Percentiles rank a stretch among this genome's conserved stretches.
Conservation (phyloP, 208 protist genomes). For the Wallacemonas collosoma region DNA sequence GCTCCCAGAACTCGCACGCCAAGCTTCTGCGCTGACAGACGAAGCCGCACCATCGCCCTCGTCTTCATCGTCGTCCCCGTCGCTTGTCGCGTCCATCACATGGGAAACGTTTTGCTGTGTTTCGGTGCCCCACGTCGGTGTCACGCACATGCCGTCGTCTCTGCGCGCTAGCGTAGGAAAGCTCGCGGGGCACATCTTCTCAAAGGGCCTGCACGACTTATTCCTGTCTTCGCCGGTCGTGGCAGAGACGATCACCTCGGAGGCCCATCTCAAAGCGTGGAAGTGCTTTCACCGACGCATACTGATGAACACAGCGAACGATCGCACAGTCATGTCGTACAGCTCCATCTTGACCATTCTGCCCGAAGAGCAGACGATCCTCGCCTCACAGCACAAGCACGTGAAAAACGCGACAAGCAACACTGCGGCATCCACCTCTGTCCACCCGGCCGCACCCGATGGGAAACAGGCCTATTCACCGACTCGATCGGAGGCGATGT, state of each 20-base stretch:
- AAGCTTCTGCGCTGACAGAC: not conserved
- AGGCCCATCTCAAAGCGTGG: constrained; percentile 33
- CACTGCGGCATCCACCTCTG: not conserved
- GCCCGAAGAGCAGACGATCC: constrained; percentile 14
- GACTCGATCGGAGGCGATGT: not conserved
- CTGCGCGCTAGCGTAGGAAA: constrained; percentile 34
- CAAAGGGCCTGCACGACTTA: constrained; percentile 41
- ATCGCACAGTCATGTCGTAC: constrained; percentile 42
- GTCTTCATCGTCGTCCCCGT: not conserved
- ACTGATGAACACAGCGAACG: constrained; percentile 36
- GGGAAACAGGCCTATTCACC: not conserved
- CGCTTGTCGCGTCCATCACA: constrained; percentile 17
- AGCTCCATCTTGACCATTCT: constrained; percentile 42
- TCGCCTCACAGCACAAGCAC: constrained; percentile 2
- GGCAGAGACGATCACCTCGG: constrained; percentile 18
- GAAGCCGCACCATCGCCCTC: not conserved
- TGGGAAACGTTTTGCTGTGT: constrained; percentile 63
- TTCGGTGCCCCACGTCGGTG: constrained; percentile 52
- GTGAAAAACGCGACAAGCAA: not conserved
- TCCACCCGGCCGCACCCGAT: not conserved
- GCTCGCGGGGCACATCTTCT: constrained; percentile 28
- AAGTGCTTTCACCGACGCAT: constrained; percentile 32
- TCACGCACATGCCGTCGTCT: constrained; percentile 41
- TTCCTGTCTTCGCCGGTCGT: constrained; percentile 35
- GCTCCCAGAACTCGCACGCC: constrained; percentile 34